Percentiles rank a stretch among this genome's conserved stretches.
Conservation (phyloP, 805 yeast species). For the Metschnikowia continentalis region DNA sequence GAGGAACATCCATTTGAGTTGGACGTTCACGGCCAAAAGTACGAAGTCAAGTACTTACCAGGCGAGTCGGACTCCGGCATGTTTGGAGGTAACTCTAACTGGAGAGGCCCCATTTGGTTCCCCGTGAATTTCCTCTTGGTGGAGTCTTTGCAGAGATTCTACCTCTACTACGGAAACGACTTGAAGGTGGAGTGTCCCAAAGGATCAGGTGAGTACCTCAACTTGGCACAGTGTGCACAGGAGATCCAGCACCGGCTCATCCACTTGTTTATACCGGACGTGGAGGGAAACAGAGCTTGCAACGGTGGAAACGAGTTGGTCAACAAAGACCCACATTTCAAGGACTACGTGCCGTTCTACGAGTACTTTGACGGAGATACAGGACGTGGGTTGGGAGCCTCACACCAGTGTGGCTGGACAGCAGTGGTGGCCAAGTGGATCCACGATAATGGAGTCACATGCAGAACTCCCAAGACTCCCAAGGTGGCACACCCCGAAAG, state of each 20-base stretch:
- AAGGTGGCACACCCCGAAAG: conserved; percentile 15
- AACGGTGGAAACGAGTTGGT: conserved; percentile 59
- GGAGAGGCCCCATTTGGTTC: conserved; percentile 98
- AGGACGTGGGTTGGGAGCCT: conserved; percentile 89
- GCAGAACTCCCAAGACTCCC: conserved; percentile 43
- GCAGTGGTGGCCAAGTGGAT: conserved; percentile 88
- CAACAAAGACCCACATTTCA: conserved; percentile 63
- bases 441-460: conserved; percentile 78
- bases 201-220: conserved; percentile 71
- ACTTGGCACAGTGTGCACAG: conserved; percentile 87
- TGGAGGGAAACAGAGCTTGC: conserved; percentile 66
- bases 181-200: conserved; percentile 85
- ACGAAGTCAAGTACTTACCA: conserved; percentile 69
- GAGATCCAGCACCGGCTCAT: conserved; percentile 83
- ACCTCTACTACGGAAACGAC: conserved; percentile 80
- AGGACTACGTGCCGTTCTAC: conserved; percentile 71
- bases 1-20: conserved; percentile 78
- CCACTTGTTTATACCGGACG: conserved; percentile 67
- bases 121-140: conserved; percentile 83
- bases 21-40: conserved; percentile 74
- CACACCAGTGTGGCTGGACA: conserved; percentile 97
- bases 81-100: conserved; percentile 94
- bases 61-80: conserved; percentile 90
- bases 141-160: conserved; percentile 83
- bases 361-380: conserved; percentile 94